Conservation (phyloP, 2,329 filamentous ascomycete genomes). For the Aspergillus quadricinctus region DNA sequence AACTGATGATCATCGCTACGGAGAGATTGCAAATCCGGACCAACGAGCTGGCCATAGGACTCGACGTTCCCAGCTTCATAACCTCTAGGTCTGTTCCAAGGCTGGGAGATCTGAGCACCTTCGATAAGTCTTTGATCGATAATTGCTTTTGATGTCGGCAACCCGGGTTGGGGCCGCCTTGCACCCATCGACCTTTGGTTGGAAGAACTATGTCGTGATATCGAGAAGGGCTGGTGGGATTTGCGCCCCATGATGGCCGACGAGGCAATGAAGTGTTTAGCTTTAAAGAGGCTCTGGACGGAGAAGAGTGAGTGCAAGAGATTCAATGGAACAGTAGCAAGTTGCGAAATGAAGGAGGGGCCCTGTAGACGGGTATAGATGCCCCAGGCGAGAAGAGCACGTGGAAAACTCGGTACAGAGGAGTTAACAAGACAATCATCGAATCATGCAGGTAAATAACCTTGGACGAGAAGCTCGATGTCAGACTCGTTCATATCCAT, state of each 20-base stretch:
- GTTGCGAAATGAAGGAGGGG: neutral
- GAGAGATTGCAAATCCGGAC: neutral
- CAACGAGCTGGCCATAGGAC: neutral
- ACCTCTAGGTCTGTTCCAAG: constrained; percentile 1
- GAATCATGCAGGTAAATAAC: neutral
- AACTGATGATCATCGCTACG: constrained; percentile 30
- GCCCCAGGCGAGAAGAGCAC: neutral
- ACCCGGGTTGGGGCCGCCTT: neutral
- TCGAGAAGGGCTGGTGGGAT: constrained; percentile 3
- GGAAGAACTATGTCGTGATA: constrained; percentile 6
- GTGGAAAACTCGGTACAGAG: neutral
- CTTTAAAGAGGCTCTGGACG: neutral
- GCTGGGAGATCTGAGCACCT: constrained; percentile 14
- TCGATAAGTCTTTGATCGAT: constrained; percentile 23
- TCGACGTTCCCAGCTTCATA: neutral
- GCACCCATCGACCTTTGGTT: constrained; percentile 8
- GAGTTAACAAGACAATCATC: neutral
- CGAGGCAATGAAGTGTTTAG: neutral
- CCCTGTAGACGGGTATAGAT: neutral
- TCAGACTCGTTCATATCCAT: neutral
- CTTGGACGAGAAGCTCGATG: neutral
- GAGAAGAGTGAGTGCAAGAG: neutral
- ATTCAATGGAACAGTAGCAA: neutral
- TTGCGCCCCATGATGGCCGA: constrained; percentile 16
- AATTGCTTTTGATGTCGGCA: constrained; percentile 8